phyloP scores from a whole-genome alignment of 176 grass and related monocot genomes.

The Cenchrus fungigraminus region DNA sequence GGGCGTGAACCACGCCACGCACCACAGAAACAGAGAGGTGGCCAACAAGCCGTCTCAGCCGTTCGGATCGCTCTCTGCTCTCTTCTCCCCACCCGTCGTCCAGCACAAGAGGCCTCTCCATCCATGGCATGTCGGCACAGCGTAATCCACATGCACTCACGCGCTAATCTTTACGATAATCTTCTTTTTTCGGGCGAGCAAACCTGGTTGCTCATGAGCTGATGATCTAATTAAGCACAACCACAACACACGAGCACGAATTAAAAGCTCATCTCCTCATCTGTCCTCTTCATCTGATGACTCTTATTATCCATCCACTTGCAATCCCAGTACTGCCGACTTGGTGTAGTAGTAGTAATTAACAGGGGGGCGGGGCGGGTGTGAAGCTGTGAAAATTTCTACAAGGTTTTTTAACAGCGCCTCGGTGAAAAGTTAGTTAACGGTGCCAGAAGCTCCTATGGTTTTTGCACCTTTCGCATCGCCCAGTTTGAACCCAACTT shows the following conservation, averaged over 20 bases:
- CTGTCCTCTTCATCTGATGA: neutral
- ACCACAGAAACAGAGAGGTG: neutral
- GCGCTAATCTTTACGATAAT: neutral
- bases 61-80: neutral
- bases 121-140: conserved; percentile 35
- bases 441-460: neutral
- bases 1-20: conserved; percentile 28
- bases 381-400: neutral
- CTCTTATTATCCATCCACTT: neutral
- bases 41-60: neutral
- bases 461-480: neutral
- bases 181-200: neutral
- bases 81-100: too few species aligned
- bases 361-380: neutral
- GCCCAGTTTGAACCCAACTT: conserved; percentile 41
- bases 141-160: conserved; percentile 27
- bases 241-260: neutral
- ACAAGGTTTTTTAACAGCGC: neutral
- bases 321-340: neutral
- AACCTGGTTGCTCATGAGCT: neutral
- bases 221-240: neutral
- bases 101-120: neutral
- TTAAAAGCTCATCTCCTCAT: neutral
- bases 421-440: neutral
- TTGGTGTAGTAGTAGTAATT: neutral